Conservation (phyloP, 2,329 filamentous ascomycete species). For the Phyllosticta citrichinensis region DNA sequence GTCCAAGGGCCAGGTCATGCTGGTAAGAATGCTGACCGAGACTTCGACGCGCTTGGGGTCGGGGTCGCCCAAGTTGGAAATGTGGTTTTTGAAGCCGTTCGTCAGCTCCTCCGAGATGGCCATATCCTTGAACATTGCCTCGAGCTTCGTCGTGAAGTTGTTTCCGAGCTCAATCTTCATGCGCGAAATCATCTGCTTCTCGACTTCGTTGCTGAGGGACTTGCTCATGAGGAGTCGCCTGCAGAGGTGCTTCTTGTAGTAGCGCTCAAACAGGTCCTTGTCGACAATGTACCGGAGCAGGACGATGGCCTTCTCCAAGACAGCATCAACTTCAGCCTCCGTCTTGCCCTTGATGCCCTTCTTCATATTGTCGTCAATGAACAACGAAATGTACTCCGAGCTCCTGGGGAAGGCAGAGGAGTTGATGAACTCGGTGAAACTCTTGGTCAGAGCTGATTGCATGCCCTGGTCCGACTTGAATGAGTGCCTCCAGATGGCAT, state of each 20-base stretch:
- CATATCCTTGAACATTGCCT: constrained; percentile 98
- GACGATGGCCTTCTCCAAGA: constrained; percentile 82
- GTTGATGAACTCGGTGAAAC: constrained; percentile 91
- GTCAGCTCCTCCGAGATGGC: constrained; percentile 77
- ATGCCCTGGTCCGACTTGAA: constrained; percentile 68
- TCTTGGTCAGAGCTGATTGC: constrained; percentile 73
- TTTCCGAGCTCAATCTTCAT: constrained; percentile 98
- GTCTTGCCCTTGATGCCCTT: constrained; percentile 89
- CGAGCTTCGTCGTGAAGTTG: constrained; percentile 83
- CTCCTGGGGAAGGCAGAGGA: constrained; percentile 57
- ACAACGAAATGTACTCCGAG: constrained; percentile 88
- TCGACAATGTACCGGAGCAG: constrained; percentile 82
- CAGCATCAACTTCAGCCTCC: constrained; percentile 71
- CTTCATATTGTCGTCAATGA: constrained; percentile 94
- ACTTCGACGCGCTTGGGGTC: constrained; percentile 63
- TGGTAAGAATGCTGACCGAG: constrained; percentile 75
- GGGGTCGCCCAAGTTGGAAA: constrained; percentile 46
- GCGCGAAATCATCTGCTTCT: constrained; percentile 88
- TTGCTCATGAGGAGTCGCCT: constrained; percentile 79
- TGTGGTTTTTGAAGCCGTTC: constrained; percentile 62
- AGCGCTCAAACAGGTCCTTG: constrained; percentile 90
- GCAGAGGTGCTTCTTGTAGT: constrained; percentile 95
- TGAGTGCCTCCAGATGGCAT: constrained; percentile 62
- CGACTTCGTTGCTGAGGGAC: constrained; percentile 81
- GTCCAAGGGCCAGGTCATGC: constrained; percentile 91